phyloP scores from a whole-genome alignment of 805 yeast genomes.

The Sungouiella thailandica region DNA sequence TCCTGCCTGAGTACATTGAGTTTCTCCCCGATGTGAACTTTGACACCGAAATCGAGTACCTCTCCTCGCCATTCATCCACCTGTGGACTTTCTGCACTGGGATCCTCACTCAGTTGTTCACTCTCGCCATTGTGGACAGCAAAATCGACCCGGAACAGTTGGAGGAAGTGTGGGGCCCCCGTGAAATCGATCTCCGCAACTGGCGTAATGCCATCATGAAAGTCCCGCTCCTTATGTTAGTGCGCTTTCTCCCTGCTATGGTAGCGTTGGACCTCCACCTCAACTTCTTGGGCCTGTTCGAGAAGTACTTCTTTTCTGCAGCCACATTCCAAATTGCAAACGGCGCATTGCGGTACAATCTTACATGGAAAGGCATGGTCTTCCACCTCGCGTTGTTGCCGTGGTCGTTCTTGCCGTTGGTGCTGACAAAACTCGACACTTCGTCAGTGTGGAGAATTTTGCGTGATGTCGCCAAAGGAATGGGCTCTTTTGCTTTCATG shows the following conservation, averaged over 20 bases:
- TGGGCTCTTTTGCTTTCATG: constrained; percentile 1
- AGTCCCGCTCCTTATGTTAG: neutral
- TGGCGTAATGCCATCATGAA: neutral
- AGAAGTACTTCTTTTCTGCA: constrained; percentile 6
- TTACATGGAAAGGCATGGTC: constrained; percentile 9
- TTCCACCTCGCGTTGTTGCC: constrained; percentile 7
- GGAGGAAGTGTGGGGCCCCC: neutral
- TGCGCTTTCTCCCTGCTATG: neutral
- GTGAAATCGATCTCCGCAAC: too few relatives aligned
- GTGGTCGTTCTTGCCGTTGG: constrained; percentile 9
- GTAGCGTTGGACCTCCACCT: constrained; percentile 1
- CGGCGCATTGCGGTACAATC: neutral
- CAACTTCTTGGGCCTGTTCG: constrained; percentile 3
- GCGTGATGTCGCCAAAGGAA: neutral
- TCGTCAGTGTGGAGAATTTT: neutral
- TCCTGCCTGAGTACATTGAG: too few relatives aligned
- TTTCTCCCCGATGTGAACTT: neutral
- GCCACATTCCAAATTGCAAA: neutral
- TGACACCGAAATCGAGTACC: neutral
- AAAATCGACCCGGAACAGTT: constrained; percentile 3
- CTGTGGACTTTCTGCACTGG: constrained; percentile 8
- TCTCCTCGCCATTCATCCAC: constrained; percentile 2
- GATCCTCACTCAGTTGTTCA: constrained; percentile 3
- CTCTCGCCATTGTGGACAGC: constrained; percentile 1
- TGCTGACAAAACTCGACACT: too few relatives aligned